phyloP scores from a whole-genome alignment of 495 filamentous ascomycete species.

The Penicilliopsis zonata region DNA sequence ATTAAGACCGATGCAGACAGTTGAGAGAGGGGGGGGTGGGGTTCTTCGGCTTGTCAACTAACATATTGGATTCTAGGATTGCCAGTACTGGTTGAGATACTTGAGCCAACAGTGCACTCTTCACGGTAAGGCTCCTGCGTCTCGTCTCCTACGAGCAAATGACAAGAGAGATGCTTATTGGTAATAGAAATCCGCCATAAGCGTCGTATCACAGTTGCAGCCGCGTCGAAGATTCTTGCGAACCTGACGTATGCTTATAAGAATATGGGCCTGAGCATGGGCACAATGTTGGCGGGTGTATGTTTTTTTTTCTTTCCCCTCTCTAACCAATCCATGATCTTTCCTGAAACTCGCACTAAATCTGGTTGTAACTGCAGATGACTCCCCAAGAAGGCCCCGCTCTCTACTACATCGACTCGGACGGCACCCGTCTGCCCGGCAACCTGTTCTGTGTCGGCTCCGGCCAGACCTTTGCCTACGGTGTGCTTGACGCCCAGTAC shows the following conservation, averaged over 20 bases:
- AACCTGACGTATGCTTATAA: slow-evolving; percentile 98
- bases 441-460: slow-evolving; percentile 98
- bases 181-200: slow-evolving; percentile 94
- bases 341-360: not conserved
- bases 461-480: slow-evolving; percentile 97
- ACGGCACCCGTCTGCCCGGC: slow-evolving; percentile 83
- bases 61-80: slow-evolving; percentile 59
- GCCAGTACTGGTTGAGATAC: slow-evolving; percentile 99
- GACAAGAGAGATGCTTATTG: no score
- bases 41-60: no score
- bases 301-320: slow-evolving; percentile 3
- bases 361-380: slow-evolving; percentile 13
- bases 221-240: slow-evolving; percentile 94
- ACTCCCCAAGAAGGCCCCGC: slow-evolving; percentile 93
- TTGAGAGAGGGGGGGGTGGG: no score
- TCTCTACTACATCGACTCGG: slow-evolving; percentile 97
- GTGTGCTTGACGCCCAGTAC: slow-evolving; percentile 94
- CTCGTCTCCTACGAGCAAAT: no score
- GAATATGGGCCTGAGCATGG: slow-evolving; percentile 94
- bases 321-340: not conserved
- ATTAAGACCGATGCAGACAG: no score
- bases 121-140: slow-evolving; percentile 57
- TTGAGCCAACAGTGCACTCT: slow-evolving; percentile 97
- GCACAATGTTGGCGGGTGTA: slow-evolving; percentile 97
- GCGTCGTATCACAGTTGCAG: slow-evolving; percentile 92